These are phyloP conservation scores for Tetrastigma voinierianum DNA, from an alignment of 164 flowering plant genomes.

Conservation along the genomic window DNA sequence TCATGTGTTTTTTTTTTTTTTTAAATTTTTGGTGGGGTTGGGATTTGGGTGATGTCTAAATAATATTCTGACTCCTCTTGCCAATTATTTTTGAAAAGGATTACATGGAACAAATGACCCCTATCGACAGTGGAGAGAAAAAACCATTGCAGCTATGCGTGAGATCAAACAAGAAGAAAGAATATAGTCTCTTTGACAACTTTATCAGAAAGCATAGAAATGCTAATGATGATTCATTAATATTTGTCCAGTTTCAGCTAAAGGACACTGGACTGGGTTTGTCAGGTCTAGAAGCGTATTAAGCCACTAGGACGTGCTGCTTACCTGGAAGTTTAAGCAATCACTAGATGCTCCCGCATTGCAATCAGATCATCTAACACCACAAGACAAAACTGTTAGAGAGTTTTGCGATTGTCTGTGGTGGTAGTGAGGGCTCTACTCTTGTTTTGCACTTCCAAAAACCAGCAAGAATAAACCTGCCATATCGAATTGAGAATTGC, in stretches of 20 bases:
- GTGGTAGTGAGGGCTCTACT: constrained; percentile 71
- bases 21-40: not conserved
- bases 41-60: too few relatives aligned
- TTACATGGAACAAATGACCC: constrained; percentile 43
- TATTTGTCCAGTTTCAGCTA: constrained; percentile 58
- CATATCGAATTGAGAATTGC: constrained; percentile 85
- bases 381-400: constrained; percentile 14
- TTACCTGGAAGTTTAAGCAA: constrained; percentile 67
- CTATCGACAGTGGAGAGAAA: constrained; percentile 55
- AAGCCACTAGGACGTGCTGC: constrained; percentile 80
- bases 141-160: constrained; percentile 39
- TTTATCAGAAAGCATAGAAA: constrained; percentile 65
- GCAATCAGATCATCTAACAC: constrained; percentile 18
- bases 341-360: too few relatives aligned
- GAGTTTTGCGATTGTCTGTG: constrained; percentile 71
- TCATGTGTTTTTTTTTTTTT: not conserved
- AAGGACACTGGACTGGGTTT: constrained; percentile 49
- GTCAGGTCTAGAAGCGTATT: constrained; percentile 94
- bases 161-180: constrained; percentile 43
- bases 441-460: constrained; percentile 64
- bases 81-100: constrained; percentile 37
- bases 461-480: constrained; percentile 50
- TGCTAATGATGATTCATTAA: constrained; percentile 43
- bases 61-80: constrained; percentile 1
- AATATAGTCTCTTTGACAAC: constrained; percentile 53